phyloP scores from a whole-genome alignment of 2,329 filamentous ascomycete species.

The Beauveria medogensis region DNA sequence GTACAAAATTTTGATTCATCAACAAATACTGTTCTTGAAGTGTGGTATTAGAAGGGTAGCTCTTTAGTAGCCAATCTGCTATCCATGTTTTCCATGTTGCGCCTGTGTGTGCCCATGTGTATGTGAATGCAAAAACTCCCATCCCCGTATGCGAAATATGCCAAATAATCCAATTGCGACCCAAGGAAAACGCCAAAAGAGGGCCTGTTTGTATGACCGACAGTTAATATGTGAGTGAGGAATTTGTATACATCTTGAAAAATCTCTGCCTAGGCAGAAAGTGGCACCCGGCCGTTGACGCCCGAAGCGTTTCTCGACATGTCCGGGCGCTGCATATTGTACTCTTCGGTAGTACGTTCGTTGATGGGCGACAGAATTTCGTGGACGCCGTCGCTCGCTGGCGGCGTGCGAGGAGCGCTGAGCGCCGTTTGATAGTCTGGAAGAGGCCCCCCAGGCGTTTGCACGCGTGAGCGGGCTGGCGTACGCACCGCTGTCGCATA shows the following conservation, averaged over 20 bases:
- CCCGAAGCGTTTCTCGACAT: slow-evolving; percentile 8
- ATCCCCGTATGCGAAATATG: neutral
- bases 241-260: neutral
- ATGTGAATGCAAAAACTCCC: neutral
- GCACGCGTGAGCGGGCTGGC: slow-evolving; percentile 46
- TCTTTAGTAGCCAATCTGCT: neutral
- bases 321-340: neutral
- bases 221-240: neutral
- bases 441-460: slow-evolving; percentile 40
- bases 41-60: slow-evolving; percentile 1
- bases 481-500: slow-evolving; percentile 67
- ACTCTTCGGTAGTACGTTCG: slow-evolving; percentile 18
- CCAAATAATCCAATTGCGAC: neutral
- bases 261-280: neutral
- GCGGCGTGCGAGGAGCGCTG: slow-evolving; percentile 43
- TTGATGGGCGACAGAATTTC: slow-evolving; percentile 26
- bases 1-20: neutral
- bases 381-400: slow-evolving; percentile 23
- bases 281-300: neutral
- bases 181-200: neutral
- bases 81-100: neutral
- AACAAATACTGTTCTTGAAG: neutral
- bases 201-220: neutral
- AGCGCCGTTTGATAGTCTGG: slow-evolving; percentile 61
- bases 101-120: neutral